Evolutionary conservation across 2,329 filamentous ascomycete genomes (phyloP).

Genomic region (Neonectria ditissima): DNA sequence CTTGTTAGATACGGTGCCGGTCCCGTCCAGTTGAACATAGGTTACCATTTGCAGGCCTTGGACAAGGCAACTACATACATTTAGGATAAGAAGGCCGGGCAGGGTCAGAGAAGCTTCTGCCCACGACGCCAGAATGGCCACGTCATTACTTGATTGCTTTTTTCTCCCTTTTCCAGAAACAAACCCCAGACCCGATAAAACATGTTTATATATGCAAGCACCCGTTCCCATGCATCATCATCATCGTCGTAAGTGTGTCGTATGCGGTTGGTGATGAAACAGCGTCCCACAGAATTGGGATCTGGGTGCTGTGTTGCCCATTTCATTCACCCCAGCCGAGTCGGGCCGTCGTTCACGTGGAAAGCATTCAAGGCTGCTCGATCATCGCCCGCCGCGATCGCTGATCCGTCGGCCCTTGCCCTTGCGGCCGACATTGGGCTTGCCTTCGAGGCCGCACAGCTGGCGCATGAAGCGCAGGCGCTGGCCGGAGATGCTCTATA

Average conservation of each 20-base stretch:
- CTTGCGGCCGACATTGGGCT: slow-evolving; percentile 18
- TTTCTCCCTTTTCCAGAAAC: not conserved
- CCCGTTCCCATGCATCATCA: slow-evolving; percentile 7
- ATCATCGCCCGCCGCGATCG: slow-evolving; percentile 33
- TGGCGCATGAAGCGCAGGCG: slow-evolving; percentile 67
- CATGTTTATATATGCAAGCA: not conserved
- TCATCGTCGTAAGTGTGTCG: not conserved
- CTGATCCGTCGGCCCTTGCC: slow-evolving; percentile 32
- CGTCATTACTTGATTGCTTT: slow-evolving; percentile 5
- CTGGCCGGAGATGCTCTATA: slow-evolving; percentile 66
- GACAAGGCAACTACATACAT: slow-evolving; percentile 8
- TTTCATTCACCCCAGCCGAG: not conserved
- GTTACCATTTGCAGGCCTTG: not conserved
- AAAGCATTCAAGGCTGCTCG: not conserved
- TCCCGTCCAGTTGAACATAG: not conserved
- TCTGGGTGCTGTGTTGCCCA: slow-evolving; percentile 3
- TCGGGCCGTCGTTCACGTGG: not conserved
- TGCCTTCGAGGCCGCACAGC: slow-evolving; percentile 63
- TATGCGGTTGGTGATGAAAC: not conserved
- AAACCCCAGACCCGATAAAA: not conserved
- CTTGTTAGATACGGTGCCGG: slow-evolving; percentile 1
- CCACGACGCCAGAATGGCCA: not conserved
- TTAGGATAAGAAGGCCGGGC: slow-evolving; percentile 10
- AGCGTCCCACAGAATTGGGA: not conserved
- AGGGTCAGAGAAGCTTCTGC: slow-evolving; percentile 1